phyloP scores from a whole-genome alignment of 139 green algal species.

The Chlamydomonas applanata region DNA sequence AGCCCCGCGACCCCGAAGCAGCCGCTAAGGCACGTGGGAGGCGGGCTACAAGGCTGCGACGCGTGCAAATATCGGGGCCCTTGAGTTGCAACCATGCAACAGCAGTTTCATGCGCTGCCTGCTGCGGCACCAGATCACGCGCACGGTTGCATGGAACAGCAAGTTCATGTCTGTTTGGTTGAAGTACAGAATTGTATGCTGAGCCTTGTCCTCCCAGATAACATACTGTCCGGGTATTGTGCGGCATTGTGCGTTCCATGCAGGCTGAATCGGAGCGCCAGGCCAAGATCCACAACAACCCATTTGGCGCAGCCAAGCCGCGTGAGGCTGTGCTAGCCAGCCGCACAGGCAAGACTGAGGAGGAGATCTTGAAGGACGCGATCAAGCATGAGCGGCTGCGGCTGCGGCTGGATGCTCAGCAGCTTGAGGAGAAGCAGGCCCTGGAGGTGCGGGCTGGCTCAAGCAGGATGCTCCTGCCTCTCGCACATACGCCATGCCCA shows the following conservation, averaged over 20 bases:
- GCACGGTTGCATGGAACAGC: too few species aligned
- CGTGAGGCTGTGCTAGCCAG: conserved; percentile 64
- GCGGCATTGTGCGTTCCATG: background rate
- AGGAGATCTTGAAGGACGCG: conserved; percentile 72
- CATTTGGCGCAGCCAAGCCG: conserved; percentile 75
- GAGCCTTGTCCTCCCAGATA: too few species aligned
- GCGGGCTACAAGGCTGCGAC: background rate
- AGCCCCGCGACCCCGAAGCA: conserved; percentile 48
- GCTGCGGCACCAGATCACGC: too few species aligned
- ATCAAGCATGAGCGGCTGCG: conserved; percentile 65
- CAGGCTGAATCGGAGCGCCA: conserved; percentile 1
- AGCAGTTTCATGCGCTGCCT: too few species aligned
- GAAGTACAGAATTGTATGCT: too few species aligned
- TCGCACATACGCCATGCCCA: too few species aligned
- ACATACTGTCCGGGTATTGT: background rate
- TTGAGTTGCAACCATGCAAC: too few species aligned
- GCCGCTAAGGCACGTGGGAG: conserved; percentile 27
- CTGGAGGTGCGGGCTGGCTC: conserved; percentile 14
- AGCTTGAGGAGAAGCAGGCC: conserved; percentile 59
- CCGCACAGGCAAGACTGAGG: conserved; percentile 64
- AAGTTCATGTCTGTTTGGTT: too few species aligned
- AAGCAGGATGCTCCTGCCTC: background rate
- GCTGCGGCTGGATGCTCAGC: conserved; percentile 58
- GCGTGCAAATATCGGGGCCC: too few species aligned
- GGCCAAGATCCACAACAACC: conserved; percentile 40